Percentiles rank a stretch among this genome's conserved stretches.
phyloP scores from a whole-genome alignment of 1,284 basidiomycete species.

The Fomitopsis schrenkii region DNA sequence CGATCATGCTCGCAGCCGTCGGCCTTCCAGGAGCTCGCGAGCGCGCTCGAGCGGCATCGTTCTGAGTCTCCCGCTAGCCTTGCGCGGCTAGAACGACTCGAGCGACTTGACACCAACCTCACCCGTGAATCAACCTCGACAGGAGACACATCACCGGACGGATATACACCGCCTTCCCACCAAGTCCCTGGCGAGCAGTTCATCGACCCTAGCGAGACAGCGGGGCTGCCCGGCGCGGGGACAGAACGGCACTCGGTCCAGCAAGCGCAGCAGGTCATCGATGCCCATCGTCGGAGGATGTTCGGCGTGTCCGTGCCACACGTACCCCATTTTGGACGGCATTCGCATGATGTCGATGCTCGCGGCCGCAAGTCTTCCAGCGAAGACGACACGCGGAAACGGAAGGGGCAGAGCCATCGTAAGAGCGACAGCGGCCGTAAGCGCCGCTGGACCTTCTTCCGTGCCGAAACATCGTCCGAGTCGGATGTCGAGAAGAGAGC shows the following conservation, averaged over 20 bases:
- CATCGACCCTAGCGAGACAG: constrained; percentile 29
- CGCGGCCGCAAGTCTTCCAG: constrained; percentile 1
- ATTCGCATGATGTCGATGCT: not conserved
- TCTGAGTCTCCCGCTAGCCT: constrained; percentile 18
- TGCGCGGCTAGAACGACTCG: constrained; percentile 6
- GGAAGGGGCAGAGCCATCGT: constrained; percentile 2
- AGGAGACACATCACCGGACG: not conserved
- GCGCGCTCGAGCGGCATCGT: constrained; percentile 37
- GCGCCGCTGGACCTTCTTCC: constrained; percentile 11
- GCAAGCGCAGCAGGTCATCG: constrained; percentile 17
- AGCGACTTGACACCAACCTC: constrained; percentile 11
- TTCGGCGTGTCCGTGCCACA: constrained; percentile 9
- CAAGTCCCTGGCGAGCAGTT: constrained; percentile 26
- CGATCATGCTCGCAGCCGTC: constrained; percentile 33
- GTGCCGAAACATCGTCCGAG: constrained; percentile 15
- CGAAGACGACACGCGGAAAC: not conserved
- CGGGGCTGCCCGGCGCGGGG: constrained; percentile 29
- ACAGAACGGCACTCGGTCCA: constrained; percentile 25
- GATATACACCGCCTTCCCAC: constrained; percentile 12
- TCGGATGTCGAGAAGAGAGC: constrained; percentile 24
- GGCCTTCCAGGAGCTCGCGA: constrained; percentile 45
- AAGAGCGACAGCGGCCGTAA: constrained; percentile 3
- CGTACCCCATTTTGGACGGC: not conserved
- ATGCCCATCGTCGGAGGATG: constrained; percentile 22
- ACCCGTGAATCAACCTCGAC: constrained; percentile 16